Conservation (phyloP, 2,329 filamentous ascomycete species). For the Colletotrichum higginsianum region DNA sequence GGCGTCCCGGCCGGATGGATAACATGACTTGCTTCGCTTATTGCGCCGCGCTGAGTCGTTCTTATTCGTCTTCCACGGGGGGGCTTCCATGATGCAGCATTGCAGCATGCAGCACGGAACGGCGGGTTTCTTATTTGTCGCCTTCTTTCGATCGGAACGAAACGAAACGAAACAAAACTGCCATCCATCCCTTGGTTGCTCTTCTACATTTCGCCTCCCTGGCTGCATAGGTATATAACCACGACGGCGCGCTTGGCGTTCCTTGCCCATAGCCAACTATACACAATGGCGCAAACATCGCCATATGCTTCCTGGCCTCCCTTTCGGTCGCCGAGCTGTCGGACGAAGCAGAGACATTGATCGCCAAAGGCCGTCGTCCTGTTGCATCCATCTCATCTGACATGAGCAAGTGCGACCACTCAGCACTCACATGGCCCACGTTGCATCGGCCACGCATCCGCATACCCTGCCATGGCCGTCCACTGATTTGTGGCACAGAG, state of each 20-base stretch:
- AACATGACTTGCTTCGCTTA: conserved; percentile 13
- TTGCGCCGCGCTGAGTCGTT: background rate
- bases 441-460: conserved; percentile 5
- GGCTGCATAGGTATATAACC: too few relatives aligned
- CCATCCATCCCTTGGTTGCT: background rate
- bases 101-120: background rate
- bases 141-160: background rate
- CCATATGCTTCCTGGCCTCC: background rate
- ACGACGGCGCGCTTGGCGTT: background rate
- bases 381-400: conserved; percentile 23
- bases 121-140: too few relatives aligned
- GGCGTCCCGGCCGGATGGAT: conserved; percentile 17
- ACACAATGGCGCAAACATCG: background rate
- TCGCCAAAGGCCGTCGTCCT: background rate
- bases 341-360: background rate
- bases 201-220: background rate
- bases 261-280: background rate
- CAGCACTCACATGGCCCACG: background rate
- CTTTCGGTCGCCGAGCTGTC: background rate
- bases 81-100: background rate
- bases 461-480: too few relatives aligned
- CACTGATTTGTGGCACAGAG: too few relatives aligned
- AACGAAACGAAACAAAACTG: background rate
- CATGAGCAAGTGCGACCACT: conserved; percentile 18
- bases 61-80: background rate